Evolutionary conservation across 331 rosid species (phyloP), one percentile per base, ranked within the genome.

Genomic region (Malus hybrid): DNA sequence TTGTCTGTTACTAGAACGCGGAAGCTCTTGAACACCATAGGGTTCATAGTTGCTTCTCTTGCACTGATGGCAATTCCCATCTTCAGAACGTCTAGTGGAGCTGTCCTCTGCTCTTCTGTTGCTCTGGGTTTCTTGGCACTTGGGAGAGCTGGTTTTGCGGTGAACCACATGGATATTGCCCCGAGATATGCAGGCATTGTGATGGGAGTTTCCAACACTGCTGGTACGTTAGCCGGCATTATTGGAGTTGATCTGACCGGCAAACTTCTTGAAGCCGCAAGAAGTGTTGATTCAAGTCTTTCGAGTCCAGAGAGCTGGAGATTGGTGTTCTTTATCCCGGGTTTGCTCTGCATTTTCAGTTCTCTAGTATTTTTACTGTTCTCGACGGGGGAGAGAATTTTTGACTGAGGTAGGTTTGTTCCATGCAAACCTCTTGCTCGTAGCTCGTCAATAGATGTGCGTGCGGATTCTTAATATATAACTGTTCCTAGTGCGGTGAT

Each of bases 41-140:
- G 99, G 29, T 95, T 95, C 61, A 10, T 89, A 28, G 92, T 90
- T 34, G 99, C 99, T 46, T 90, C 99, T 29, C 76, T 95, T 54
- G 97, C 99, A 5, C 66, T 95, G 82, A 83, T 85, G 19, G 85
- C 84, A 63, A 90, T 95, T 59, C 99, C 99, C 2, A 57, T 85
- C 74, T 95, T 95, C 77, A 87, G 97, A 77, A 92, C 97, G 48
- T 89, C 97, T 1, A 76, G 79, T 65, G 99, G 99, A 64, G 99
- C 99, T 63, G 90, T 95, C 50, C 81, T 95, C 72, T 95, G 97
- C 83, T 92, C 99, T 36, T 92, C 99, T 3, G 90, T 90, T 72
- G 99, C 97, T 6, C 97, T 95, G 68, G 99, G 99, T 48, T 95
- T 95, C 87, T 86, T 95, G 83, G 99, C 99, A 0, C 89, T 95